Evolutionary conservation across 1,139 yeast species (phyloP).

Genomic region (Lodderomyces parapsilosis): DNA sequence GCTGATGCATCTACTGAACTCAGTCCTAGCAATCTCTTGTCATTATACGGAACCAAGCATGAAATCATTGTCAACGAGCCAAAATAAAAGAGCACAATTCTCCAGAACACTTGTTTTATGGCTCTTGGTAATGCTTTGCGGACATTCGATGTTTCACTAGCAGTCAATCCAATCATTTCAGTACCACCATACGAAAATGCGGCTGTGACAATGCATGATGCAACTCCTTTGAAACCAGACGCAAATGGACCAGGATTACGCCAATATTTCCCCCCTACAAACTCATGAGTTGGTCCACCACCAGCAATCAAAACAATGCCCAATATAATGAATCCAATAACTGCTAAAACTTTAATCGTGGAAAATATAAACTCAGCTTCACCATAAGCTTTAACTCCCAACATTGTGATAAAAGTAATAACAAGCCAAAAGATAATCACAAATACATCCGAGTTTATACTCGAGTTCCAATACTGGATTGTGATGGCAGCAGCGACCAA

Average conservation of each 20-base stretch:
- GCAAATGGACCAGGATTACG: constrained; percentile 42
- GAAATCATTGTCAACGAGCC: constrained; percentile 39
- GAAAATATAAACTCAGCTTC: constrained; percentile 45
- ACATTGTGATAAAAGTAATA: constrained; percentile 35
- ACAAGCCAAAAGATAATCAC: constrained; percentile 37
- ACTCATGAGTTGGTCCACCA: constrained; percentile 37
- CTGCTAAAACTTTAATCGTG: constrained; percentile 37
- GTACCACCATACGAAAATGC: constrained; percentile 45
- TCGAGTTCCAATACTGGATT: constrained; percentile 38
- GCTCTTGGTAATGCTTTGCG: constrained; percentile 39
- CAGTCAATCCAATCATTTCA: constrained; percentile 41
- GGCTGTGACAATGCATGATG: constrained; percentile 41
- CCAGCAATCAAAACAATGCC: constrained; percentile 43
- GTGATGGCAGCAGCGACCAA: constrained; percentile 43
- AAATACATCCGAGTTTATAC: constrained; percentile 39
- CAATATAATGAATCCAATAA: constrained; percentile 40
- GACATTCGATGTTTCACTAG: constrained; percentile 43
- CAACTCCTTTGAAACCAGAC: constrained; percentile 43
- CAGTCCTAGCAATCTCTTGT: constrained; percentile 32
- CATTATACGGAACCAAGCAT: constrained; percentile 36
- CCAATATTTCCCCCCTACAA: constrained; percentile 42
- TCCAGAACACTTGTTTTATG: constrained; percentile 46
- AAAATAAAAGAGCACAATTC: constrained; percentile 42
- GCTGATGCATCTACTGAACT: constrained; percentile 23
- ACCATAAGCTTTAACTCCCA: constrained; percentile 45